Evolutionary conservation across 371 early-diverging fungal species (phyloP), one percentile per base, ranked within the genome.

Genomic region (Mucor saturninus): DNA sequence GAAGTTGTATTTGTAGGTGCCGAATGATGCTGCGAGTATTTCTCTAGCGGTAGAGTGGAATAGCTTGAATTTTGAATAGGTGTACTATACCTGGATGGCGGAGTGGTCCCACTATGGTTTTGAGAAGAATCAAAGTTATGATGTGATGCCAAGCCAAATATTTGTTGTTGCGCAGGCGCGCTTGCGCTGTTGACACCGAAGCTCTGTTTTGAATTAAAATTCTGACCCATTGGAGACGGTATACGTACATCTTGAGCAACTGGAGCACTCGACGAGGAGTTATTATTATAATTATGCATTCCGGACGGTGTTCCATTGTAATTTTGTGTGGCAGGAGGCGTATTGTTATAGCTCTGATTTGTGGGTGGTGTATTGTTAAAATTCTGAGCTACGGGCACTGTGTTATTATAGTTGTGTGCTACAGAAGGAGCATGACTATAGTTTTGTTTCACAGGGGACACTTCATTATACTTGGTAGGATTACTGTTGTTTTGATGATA

Each of bases 31-130:
- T 55, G 56, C 11, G 15, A 4, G 35, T 35, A 35, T 46, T n/a
- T 21, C 21, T 54, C 35, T 30, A 37, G 31, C 21, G 55, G 31
- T 48, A 49, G 35, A 48, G 46, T 43, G 13, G 54, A 30, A 31
- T 56, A 30, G 15, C 37, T 53, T 21, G 54, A 37, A 2, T 53
- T 32, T 15, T 53, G 54, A 1, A 35, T 7, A 35, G 35, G 35
- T 35, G 35, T 35, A 35, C 35, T 7, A 35, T 35, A 35, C 35
- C 35, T 35, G 35, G 35, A 35, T 35, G 35, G 3, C 7, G 35
- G 35, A 35, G 7, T 7, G 7, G 35, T 35, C 7, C 5, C 35
- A 35, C 7, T 35, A 7, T 5, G 7, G 7, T 7, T 35, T 35
- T 15, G 45, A n/a, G 43, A 5, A 8, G 14, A 1, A n/a, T 43